Evolutionary conservation across 208 protist species (phyloP), one percentile per base, ranked within the genome.

Genomic region (Trypanosoma boissoni): DNA sequence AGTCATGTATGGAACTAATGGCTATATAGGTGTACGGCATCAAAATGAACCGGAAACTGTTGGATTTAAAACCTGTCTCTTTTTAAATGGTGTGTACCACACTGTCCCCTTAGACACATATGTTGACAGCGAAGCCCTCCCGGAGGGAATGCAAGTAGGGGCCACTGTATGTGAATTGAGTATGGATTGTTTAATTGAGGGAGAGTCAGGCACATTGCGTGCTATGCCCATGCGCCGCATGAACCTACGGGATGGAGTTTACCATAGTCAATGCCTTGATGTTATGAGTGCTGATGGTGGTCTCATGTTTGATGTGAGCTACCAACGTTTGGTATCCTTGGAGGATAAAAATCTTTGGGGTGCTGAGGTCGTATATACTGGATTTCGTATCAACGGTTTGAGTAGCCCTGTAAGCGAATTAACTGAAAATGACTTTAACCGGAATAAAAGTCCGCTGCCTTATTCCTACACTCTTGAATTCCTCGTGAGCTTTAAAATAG

Each of bases 1-100:
- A 31, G 68, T 95, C 52, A 88, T 95, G 79, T 92, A 86, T 73
- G 79, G 81, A 65, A 91, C 86, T 0, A 95, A 95, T 63, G 89
- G 89, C 20, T 77, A 77, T 66, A 39, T 95, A 16, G 89, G 86
- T 21, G 71, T 93, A 44, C 80, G 83, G 0, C 86, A 92, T 55
- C 71, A 74, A 20, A 86, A 77, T 53, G 82, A 95, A 59, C 58
- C 72, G 14, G 86, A 95, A 52, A 88, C 81, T n/a, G 71, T 84
- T 18, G 67, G 72, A 21, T 83, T 86, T 64, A 50, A 76, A 54
- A 92, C 79, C 32, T 73, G 72, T 57, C 82, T 92, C 42, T 75
- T 91, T 23, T 52, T 93, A 68, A 91, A 91, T 54, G 83, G 84
- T 2, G 74, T 90, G 3, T 88, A 95, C 59, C 88, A 95, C 68